Evolutionary conservation across 1,284 basidiomycete genomes (phyloP).

Genomic region (Lentinula novae-zelandiae): DNA sequence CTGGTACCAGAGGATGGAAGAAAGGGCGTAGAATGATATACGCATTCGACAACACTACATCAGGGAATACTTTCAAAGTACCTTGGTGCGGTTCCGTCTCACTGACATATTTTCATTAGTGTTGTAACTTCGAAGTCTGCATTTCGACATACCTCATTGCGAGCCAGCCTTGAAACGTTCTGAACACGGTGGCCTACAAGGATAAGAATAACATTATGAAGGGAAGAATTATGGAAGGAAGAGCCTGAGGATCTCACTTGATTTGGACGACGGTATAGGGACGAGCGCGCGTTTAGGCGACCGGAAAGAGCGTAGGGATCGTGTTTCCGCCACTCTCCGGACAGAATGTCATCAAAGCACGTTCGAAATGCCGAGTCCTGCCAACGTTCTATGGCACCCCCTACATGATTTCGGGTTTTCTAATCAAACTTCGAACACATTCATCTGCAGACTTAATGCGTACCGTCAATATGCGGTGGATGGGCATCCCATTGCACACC

Average conservation of each 20-base stretch:
- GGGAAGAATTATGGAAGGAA: no score
- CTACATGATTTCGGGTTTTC: slow-evolving; percentile 26
- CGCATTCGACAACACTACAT: slow-evolving; percentile 69
- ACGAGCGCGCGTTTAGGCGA: slow-evolving; percentile 50
- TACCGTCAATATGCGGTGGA: slow-evolving; percentile 78
- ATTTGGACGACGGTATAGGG: slow-evolving; percentile 54
- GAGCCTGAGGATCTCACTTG: slow-evolving; percentile 32
- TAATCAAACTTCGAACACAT: neutral
- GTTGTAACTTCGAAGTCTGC: neutral
- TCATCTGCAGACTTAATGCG: neutral
- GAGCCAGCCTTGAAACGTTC: slow-evolving; percentile 13
- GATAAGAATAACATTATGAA: neutral
- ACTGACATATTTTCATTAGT: slow-evolving; percentile 13
- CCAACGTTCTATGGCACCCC: slow-evolving; percentile 83
- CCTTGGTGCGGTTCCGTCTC: slow-evolving; percentile 62
- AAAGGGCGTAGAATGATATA: slow-evolving; percentile 85
- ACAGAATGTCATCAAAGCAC: slow-evolving; percentile 65
- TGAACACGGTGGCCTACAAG: slow-evolving; percentile 9
- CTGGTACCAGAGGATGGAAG: slow-evolving; percentile 54
- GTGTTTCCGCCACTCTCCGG: slow-evolving; percentile 66
- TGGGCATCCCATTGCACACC: slow-evolving; percentile 64
- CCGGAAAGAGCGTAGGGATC: slow-evolving; percentile 60
- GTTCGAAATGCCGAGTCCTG: slow-evolving; percentile 70
- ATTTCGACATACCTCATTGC: slow-evolving; percentile 9
- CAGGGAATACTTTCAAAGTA: slow-evolving; percentile 77